A percentile compares a stretch with the other conserved stretches of the same genome.
Evolutionary conservation across 2,329 filamentous ascomycete genomes (phyloP).

Genomic region (Trichoderma lentiforme): DNA sequence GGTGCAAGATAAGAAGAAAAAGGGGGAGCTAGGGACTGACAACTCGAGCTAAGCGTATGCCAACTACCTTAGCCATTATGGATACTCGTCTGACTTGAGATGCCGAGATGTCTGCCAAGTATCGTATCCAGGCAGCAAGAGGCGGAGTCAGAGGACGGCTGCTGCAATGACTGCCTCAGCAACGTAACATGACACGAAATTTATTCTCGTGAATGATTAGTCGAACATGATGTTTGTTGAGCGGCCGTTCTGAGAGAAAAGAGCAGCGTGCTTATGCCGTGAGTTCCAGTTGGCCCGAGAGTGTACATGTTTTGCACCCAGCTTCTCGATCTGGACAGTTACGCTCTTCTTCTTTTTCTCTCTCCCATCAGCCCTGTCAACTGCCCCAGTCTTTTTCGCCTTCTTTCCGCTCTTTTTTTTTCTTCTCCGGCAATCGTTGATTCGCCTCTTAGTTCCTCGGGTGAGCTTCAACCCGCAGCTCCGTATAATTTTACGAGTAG

Average conservation of each 20-base stretch:
- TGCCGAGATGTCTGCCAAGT: neutral
- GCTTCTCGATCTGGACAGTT: neutral
- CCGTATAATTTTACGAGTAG: conserved; percentile 14
- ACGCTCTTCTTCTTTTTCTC: neutral
- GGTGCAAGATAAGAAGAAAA: neutral
- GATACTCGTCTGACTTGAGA: neutral
- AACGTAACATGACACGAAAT: neutral
- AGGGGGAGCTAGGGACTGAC: neutral
- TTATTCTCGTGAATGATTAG: neutral
- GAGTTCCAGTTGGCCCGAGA: neutral
- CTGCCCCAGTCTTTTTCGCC: neutral
- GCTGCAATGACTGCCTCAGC: neutral
- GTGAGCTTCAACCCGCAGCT: neutral
- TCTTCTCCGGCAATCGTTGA: neutral
- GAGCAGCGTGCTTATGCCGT: neutral
- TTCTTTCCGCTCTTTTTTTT: neutral
- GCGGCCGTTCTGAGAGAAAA: neutral
- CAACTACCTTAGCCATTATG: neutral
- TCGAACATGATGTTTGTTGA: neutral
- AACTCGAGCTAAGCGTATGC: neutral
- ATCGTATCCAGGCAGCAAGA: neutral
- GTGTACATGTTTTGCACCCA: neutral
- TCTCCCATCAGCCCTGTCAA: neutral
- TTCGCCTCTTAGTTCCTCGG: neutral
- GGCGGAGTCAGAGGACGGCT: neutral